Evolutionary conservation across 805 yeast species (phyloP).

Genomic region (Yamadazyma paraphyllophila): DNA sequence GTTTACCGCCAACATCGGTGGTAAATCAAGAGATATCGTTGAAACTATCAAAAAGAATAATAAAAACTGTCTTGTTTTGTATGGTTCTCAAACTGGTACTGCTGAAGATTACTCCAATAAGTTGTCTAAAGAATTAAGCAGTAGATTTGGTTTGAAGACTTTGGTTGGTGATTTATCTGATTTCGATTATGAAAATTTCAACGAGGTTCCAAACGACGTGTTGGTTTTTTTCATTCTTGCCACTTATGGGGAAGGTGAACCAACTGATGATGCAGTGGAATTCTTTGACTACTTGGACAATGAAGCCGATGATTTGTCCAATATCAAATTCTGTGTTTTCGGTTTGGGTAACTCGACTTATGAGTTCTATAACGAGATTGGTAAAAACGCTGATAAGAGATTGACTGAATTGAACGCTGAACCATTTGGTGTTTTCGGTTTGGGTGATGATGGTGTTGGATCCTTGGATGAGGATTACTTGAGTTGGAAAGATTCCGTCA

Average conservation of each 20-base stretch:
- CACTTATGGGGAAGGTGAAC: constrained; percentile 98
- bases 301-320: constrained; percentile 54
- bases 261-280: constrained; percentile 88
- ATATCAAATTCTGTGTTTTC: constrained; percentile 69
- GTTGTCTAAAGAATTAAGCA: constrained; percentile 81
- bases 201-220: constrained; percentile 58
- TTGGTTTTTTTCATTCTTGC: constrained; percentile 73
- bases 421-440: constrained; percentile 73
- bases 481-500: constrained; percentile 83
- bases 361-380: constrained; percentile 85
- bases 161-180: constrained; percentile 88
- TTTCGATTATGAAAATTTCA: constrained; percentile 77
- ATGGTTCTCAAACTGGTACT: constrained; percentile 97
- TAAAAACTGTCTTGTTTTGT: constrained; percentile 78
- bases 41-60: constrained; percentile 56
- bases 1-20: constrained; percentile 24
- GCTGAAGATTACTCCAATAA: constrained; percentile 96
- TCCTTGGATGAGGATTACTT: constrained; percentile 93
- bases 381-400: constrained; percentile 55
- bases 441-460: constrained; percentile 94
- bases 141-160: constrained; percentile 76
- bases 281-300: constrained; percentile 68
- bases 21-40: constrained; percentile 55
- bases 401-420: constrained; percentile 65
- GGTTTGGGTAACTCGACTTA: constrained; percentile 95